Evolutionary conservation across 768 basidiomycete species (phyloP).

Genomic region (Leucocoprinus leucothites): DNA sequence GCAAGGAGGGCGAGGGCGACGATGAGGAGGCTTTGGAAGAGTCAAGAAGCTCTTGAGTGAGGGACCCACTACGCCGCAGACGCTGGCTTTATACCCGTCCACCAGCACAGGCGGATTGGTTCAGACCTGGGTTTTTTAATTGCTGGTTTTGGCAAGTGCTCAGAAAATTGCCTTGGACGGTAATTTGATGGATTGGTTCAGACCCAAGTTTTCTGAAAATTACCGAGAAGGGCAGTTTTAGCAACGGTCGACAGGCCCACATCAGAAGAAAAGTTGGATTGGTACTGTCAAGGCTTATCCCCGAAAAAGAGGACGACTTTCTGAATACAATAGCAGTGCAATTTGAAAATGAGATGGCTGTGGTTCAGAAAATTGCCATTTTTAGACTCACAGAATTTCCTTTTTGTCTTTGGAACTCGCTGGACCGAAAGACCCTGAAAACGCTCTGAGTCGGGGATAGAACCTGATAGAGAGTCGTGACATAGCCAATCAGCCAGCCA

Average conservation of each 20-base stretch:
- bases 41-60: background rate
- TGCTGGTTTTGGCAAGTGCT: conserved; percentile 1
- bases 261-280: background rate
- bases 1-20: too few species aligned
- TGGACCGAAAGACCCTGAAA: too few species aligned
- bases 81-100: background rate
- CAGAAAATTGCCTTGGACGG: background rate
- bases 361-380: background rate
- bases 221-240: background rate
- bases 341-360: background rate
- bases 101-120: conserved; percentile 6
- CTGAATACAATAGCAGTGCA: background rate
- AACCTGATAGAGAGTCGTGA: too few species aligned
- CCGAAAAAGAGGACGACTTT: background rate
- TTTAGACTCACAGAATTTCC: background rate
- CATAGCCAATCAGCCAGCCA: too few species aligned
- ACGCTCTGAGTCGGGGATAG: too few species aligned
- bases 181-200: conserved; percentile 9
- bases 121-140: conserved; percentile 1
- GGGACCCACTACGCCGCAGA: background rate
- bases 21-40: too few species aligned
- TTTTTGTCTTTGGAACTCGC: background rate
- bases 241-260: background rate
- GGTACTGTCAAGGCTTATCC: background rate
- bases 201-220: conserved; percentile 6